phyloP scores from a whole-genome alignment of 169 alveolate genomes.

The Cyclospora cayetanensis region DNA sequence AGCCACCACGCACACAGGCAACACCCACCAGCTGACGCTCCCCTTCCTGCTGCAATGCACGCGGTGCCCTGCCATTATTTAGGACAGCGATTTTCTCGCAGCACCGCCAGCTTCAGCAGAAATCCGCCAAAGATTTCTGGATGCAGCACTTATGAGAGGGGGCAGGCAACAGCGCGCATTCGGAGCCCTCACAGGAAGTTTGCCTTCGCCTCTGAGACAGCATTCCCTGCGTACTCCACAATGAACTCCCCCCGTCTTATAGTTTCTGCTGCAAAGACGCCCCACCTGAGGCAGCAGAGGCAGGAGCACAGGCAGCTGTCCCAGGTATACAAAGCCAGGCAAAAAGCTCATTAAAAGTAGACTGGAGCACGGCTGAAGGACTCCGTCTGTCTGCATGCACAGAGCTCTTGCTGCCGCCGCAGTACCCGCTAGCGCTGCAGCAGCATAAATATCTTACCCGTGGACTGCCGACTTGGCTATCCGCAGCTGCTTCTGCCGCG shows the following conservation, averaged over 20 bases:
- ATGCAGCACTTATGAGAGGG: neutral
- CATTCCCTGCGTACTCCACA: constrained; percentile 64
- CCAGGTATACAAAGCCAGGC: neutral
- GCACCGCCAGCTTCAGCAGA: neutral
- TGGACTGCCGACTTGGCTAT: constrained; percentile 17
- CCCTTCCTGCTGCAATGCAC: neutral
- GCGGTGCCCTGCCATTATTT: neutral
- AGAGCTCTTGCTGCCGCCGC: too few species aligned
- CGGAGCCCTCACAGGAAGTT: constrained; percentile 31
- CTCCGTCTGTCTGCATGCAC: too few species aligned
- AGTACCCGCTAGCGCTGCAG: neutral
- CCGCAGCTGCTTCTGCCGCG: neutral
- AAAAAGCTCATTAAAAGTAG: neutral
- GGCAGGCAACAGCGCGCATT: neutral
- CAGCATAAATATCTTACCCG: too few species aligned
- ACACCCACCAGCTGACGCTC: neutral
- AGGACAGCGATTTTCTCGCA: neutral
- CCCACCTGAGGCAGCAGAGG: constrained; percentile 69
- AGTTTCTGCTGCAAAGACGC: constrained; percentile 58
- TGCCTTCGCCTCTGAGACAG: constrained; percentile 68
- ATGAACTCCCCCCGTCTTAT: constrained; percentile 62
- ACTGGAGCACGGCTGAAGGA: neutral
- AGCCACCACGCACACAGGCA: neutral
- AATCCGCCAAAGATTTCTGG: neutral
- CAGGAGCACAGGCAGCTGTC: neutral